Base-by-base conservation (phyloP, 371 early-diverging fungal genomes). In the Nematocida sp. region DNA sequence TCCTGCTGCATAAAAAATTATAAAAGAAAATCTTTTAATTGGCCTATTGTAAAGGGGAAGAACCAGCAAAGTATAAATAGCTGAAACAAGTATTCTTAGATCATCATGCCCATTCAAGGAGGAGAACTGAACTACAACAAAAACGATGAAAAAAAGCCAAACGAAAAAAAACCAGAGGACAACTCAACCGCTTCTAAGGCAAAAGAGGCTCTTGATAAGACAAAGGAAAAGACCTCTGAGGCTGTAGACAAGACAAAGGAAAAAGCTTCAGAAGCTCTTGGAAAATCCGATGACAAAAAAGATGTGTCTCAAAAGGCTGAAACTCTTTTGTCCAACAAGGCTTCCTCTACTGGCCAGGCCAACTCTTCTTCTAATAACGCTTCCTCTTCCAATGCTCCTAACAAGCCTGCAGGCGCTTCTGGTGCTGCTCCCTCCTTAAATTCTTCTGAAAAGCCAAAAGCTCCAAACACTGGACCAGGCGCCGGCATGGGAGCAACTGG, bases 91-190 rank as follows among this genome's bases (percentile, higher is more conserved):
- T n/a, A n/a, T n/a, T 28, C 0, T 16, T 13, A 61, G 11, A 1
- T 9, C 49, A 45, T 18, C 49, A 71, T 71, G 75, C 75, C 75
- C 51, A 71, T 71, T 57, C 75, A 71, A 71, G 75, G 75, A 71
- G 61, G 61, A 57, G 75, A 71, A 57, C 49, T 50, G 48, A 71
- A 71, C 33, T 51, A 71, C 51, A 61, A 60, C 63, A 71, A 71
- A 63, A 48, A 71, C 45, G 63, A 57, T 38, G 47, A 61, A 26
- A 42, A 61, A 13, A 28, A 16, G 9, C 30, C 57, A n/a, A 36
- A 56, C 11, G 57, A 66, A 30, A 59, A 59, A 28, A 55, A 51
- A 32, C 60, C 69, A 16, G 57, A 47, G 49, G 66, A 66, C 47
- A 56, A 66, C 13, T 11, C 28, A 9, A 9, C 11, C 9, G 54